A percentile compares a stretch with the other conserved stretches of the same genome.
These are phyloP conservation scores for Dipteronia dyeriana DNA, from an alignment of 345 rosid species.

Conservation along the genomic window DNA sequence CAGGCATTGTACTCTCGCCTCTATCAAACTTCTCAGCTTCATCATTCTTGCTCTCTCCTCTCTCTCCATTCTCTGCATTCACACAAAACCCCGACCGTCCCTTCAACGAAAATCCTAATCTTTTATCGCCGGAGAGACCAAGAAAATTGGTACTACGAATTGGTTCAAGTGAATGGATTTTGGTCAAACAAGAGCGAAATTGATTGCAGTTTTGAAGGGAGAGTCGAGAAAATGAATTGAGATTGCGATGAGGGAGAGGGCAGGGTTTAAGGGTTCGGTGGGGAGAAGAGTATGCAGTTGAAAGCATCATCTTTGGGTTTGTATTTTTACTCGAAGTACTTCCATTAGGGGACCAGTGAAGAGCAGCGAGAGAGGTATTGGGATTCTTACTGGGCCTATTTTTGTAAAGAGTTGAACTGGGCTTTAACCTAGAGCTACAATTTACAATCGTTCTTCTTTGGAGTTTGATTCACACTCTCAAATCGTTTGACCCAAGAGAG, in stretches of 20 bases:
- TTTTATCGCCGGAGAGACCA: conserved; percentile 10
- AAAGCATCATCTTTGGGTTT: conserved; percentile 8
- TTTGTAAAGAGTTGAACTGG: not conserved
- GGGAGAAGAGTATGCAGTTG: conserved; percentile 11
- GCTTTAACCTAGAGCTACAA: not conserved
- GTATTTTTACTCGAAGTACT: not conserved
- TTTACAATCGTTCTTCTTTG: not conserved
- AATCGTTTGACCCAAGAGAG: not conserved
- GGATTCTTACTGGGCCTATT: not conserved
- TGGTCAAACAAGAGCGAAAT: conserved; percentile 7
- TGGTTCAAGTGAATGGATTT: conserved; percentile 9
- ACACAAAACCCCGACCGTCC: conserved; percentile 30
- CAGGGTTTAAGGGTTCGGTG: conserved; percentile 13
- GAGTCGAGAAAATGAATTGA: conserved; percentile 19
- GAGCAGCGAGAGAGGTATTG: not conserved
- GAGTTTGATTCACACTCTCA: not conserved
- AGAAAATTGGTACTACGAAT: not conserved
- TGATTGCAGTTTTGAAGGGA: conserved; percentile 8
- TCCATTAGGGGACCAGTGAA: conserved; percentile 4
- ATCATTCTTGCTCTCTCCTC: conserved; percentile 33
- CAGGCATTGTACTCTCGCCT: conserved; percentile 85
- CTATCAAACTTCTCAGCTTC: conserved; percentile 58
- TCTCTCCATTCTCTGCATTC: conserved; percentile 37
- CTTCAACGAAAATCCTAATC: conserved; percentile 18
- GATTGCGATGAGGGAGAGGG: conserved; percentile 15